phyloP scores from a whole-genome alignment of 1,139 yeast species.

The Yamadazyma diddensiae region DNA sequence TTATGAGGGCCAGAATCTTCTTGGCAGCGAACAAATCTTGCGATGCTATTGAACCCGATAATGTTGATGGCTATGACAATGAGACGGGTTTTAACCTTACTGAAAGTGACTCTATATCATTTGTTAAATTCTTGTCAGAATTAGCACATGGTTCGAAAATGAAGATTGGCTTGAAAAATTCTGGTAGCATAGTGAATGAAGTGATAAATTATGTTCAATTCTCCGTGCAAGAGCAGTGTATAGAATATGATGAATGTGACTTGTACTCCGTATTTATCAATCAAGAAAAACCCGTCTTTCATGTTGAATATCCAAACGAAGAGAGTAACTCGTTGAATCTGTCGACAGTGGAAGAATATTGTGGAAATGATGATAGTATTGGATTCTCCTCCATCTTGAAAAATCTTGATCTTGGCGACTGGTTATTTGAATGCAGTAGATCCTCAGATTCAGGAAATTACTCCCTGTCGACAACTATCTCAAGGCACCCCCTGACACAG shows the following conservation, averaged over 20 bases:
- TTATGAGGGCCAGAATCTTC: slow-evolving; percentile 18
- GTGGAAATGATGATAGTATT: slow-evolving; percentile 9
- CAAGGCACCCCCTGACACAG: no score
- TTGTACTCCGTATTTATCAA: slow-evolving; percentile 13
- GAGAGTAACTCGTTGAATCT: slow-evolving; percentile 6
- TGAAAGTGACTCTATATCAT: slow-evolving; percentile 16
- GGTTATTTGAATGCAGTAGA: slow-evolving; percentile 15
- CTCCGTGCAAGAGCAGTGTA: slow-evolving; percentile 22
- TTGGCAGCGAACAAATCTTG: slow-evolving; percentile 17
- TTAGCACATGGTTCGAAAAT: slow-evolving; percentile 13
- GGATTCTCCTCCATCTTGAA: slow-evolving; percentile 20
- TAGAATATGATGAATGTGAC: slow-evolving; percentile 19
- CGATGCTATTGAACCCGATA: slow-evolving; percentile 24
- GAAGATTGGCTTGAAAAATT: slow-evolving; percentile 20
- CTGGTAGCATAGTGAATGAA: slow-evolving; percentile 16
- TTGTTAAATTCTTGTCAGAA: slow-evolving; percentile 14
- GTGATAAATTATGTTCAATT: slow-evolving; percentile 16
- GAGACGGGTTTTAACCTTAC: slow-evolving; percentile 19
- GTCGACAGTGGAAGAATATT: slow-evolving; percentile 8
- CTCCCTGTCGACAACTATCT: no score
- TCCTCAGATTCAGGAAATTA: no score
- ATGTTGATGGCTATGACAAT: slow-evolving; percentile 22
- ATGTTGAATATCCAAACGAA: slow-evolving; percentile 21
- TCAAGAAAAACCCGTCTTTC: slow-evolving; percentile 18
- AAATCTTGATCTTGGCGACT: slow-evolving; percentile 18